These are phyloP conservation scores for Colletotrichum costaricense DNA, from an alignment of 2,329 filamentous ascomycete species.

Conservation along the genomic window DNA sequence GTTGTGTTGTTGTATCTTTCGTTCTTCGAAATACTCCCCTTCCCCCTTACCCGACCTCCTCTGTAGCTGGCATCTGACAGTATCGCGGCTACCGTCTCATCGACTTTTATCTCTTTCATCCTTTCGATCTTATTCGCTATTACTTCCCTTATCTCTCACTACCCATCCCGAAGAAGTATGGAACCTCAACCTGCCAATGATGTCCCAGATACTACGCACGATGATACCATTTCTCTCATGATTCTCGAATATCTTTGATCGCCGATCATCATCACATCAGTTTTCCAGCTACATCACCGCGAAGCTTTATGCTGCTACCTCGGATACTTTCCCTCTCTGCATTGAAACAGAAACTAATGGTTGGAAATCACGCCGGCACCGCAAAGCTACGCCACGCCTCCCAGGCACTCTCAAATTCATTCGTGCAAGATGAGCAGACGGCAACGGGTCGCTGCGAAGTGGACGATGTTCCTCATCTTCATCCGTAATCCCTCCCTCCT, in stretches of 20 bases:
- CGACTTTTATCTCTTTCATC: not conserved
- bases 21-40: not conserved
- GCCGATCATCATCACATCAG: not conserved
- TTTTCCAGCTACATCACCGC: not conserved
- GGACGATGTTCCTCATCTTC: not conserved
- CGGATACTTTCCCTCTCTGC: not conserved
- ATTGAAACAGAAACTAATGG: no score
- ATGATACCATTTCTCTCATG: slow-evolving; percentile 33
- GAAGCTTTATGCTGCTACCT: not conserved
- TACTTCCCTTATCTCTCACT: not conserved
- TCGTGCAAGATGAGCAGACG: not conserved
- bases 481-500: not conserved
- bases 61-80: no score
- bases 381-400: not conserved
- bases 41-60: not conserved
- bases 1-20: not conserved
- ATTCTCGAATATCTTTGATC: slow-evolving; percentile 25
- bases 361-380: not conserved
- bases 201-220: slow-evolving; percentile 24
- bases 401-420: not conserved
- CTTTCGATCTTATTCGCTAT: not conserved
- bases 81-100: not conserved
- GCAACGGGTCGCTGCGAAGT: not conserved
- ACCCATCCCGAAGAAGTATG: not conserved
- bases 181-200: slow-evolving; percentile 16